Evolutionary conservation across 2,329 filamentous ascomycete species (phyloP), one percentile per base, ranked within the genome.

Genomic region (Fusarium hostae): DNA sequence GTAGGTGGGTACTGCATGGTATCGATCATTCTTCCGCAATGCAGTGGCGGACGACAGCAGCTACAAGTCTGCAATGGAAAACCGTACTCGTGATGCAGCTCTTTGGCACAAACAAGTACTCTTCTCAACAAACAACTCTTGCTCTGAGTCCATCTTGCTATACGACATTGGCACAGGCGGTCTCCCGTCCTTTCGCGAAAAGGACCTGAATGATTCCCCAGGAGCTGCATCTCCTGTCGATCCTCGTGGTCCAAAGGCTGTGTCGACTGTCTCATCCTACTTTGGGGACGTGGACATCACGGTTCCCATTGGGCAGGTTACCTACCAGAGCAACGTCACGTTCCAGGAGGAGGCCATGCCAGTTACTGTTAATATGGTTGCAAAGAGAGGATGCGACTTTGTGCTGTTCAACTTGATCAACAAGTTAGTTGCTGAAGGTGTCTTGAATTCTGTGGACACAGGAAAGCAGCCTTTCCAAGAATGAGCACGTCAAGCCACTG

Each of bases 401-500:
- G 32, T 51, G 1, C 32, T 51, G 12, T 51, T 51, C 6, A 51
- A 51, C 0, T 18, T 51, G 5, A 26, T 51, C 5, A 51, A 37
- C 4, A 37, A 37, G 12, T 13, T 51, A 6, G 48, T 37, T 6
- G 24, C 32, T 2, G 12, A 39, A 11, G 48, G 48, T 2, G 12
- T 39, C 1, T 37, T 51, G 13, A 16, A 18, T 11, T 37, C 32
- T 2, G 48, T 51, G 0, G 4, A 16, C 9, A 26, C 32, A 3
- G 48, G 32, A 9, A 51, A 37, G 9, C 22, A 51, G 22, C 4
- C 32, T 9, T 51, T 51, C 12, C 9, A 24, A 5, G 28, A 20
- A 20, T 28, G 4, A 20, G 10, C 6, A 18, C 13, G 6, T 20
- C 0, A 20, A 6, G 18, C 24, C 11, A 13, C 11, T 0, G 8